A percentile compares a stretch with the other conserved stretches of the same genome.
Conservation (phyloP, 1,139 yeast species). For the Hemisphaericaspora xylanilytica region DNA sequence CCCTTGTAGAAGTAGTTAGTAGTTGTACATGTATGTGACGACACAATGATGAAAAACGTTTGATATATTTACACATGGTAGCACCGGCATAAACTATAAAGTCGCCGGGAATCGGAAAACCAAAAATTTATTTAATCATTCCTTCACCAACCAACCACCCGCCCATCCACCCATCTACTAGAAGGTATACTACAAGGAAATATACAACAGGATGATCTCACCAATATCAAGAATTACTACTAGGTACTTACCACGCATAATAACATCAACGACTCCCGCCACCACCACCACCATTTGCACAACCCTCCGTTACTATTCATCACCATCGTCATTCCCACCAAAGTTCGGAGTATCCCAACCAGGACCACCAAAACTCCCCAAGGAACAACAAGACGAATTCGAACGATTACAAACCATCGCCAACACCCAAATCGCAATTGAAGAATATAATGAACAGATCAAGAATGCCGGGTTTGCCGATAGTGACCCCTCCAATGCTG, state of each 20-base stretch:
- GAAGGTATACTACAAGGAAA: too few species aligned
- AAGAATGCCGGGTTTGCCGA: slow-evolving; percentile 17
- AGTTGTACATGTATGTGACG: too few species aligned
- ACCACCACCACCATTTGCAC: background rate
- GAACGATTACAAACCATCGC: slow-evolving; percentile 83
- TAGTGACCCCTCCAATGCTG: slow-evolving; percentile 12
- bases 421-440: slow-evolving; percentile 74
- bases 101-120: too few species aligned
- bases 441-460: slow-evolving; percentile 61
- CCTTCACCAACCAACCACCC: too few species aligned
- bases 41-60: too few species aligned
- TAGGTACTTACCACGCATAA: background rate
- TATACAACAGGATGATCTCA: background rate
- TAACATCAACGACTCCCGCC: background rate
- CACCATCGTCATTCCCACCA: too few species aligned
- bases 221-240: background rate
- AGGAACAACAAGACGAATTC: slow-evolving; percentile 89
- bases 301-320: slow-evolving; percentile 4
- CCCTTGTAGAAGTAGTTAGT: too few species aligned
- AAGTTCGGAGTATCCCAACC: slow-evolving; percentile 43
- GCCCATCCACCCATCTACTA: too few species aligned
- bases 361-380: slow-evolving; percentile 81
- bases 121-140: too few species aligned
- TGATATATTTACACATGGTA: too few species aligned
- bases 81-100: too few species aligned